phyloP scores from a whole-genome alignment of 345 rosid species.

The Eutrema japonicum region DNA sequence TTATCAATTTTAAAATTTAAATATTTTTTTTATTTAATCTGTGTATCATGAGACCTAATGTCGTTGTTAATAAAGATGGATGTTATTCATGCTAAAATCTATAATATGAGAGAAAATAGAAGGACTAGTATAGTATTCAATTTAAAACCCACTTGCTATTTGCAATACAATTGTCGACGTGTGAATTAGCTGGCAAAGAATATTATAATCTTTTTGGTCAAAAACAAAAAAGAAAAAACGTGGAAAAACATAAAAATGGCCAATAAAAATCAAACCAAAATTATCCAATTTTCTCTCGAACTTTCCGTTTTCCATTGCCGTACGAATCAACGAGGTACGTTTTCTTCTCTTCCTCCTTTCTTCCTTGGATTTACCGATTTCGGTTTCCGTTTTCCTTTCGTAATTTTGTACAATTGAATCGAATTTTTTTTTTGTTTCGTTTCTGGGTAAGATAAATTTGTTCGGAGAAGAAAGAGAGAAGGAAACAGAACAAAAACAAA shows the following conservation, averaged over 20 bases:
- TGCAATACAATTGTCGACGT: constrained; percentile 29
- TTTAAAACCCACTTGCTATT: constrained; percentile 32
- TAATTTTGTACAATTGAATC: not conserved
- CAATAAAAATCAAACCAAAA: constrained; percentile 19
- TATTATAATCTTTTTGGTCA: constrained; percentile 21
- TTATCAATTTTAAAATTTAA: too few species aligned
- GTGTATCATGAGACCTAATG: too few species aligned
- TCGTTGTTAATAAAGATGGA: too few species aligned
- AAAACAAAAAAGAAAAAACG: constrained; percentile 20
- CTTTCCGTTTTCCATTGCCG: constrained; percentile 34
- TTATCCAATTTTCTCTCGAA: constrained; percentile 28
- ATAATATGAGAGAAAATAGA: not conserved
- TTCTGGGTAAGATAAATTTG: not conserved
- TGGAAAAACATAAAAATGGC: not conserved
- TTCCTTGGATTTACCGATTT: constrained; percentile 27
- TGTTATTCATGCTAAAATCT: not conserved
- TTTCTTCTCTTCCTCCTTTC: constrained; percentile 11
- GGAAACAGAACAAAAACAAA: not conserved
- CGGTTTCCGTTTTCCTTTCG: not conserved
- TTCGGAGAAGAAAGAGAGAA: not conserved
- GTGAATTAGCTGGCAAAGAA: constrained; percentile 40
- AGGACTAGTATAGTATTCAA: not conserved
- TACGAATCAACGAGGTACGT: constrained; percentile 38
- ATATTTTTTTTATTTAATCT: too few species aligned
- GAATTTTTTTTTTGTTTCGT: not conserved